These are phyloP conservation scores for Babesia gibsoni DNA, from an alignment of 169 alveolate species.

Conservation along the genomic window DNA sequence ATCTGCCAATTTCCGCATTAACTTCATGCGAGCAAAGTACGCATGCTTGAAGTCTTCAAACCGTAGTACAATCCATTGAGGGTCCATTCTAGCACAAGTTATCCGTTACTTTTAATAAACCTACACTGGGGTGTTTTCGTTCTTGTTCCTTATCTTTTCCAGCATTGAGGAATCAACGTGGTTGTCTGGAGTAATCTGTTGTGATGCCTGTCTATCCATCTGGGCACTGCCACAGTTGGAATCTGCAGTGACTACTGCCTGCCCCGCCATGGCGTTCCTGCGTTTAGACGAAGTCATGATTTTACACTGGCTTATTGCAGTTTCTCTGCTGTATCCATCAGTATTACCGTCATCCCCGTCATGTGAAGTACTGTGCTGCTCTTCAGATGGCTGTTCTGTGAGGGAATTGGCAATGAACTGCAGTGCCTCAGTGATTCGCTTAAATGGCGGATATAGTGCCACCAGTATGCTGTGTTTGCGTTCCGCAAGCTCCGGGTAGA, in stretches of 20 bases:
- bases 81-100: conserved; percentile 34
- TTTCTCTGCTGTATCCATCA: neutral
- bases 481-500: conserved; percentile 63
- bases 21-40: conserved; percentile 49
- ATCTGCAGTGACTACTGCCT: conserved; percentile 43
- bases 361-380: neutral
- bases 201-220: conserved; percentile 3
- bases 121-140: conserved; percentile 5
- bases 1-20: conserved; percentile 30
- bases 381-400: conserved; percentile 20
- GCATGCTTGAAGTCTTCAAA: conserved; percentile 54
- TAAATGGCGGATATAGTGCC: conserved; percentile 59
- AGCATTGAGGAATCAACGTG: conserved; percentile 55
- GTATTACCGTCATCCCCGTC: neutral
- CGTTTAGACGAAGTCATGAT: conserved; percentile 38
- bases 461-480: conserved; percentile 38
- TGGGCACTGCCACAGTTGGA: neutral
- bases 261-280: conserved; percentile 10
- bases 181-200: conserved; percentile 19
- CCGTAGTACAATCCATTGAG: conserved; percentile 60
- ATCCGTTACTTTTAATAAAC: neutral
- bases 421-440: conserved; percentile 47
- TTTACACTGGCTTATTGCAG: conserved; percentile 29
- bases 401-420: conserved; percentile 56
- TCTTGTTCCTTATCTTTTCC: conserved; percentile 34